Conservation (phyloP, 306 rosid species). For the Quercus glauca region DNA sequence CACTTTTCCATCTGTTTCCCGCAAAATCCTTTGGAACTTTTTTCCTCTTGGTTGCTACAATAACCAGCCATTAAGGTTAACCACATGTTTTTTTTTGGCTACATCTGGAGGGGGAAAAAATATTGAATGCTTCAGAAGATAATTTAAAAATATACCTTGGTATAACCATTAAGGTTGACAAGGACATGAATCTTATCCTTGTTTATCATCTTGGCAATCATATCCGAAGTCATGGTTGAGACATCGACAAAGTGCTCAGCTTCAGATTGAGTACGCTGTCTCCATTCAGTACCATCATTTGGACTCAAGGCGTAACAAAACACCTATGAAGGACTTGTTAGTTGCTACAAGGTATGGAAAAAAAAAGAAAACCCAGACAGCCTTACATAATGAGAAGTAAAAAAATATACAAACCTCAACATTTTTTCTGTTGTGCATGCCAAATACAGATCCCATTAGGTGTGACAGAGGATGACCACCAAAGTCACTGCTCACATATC, state of each 20-base stretch:
- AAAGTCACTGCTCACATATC: slow-evolving; percentile 65
- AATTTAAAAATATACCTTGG: slow-evolving; percentile 56
- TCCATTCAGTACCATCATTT: slow-evolving; percentile 94
- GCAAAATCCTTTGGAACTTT: no score
- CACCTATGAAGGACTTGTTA: slow-evolving; percentile 36
- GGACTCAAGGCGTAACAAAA: slow-evolving; percentile 95
- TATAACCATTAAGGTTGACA: slow-evolving; percentile 94
- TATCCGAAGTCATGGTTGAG: slow-evolving; percentile 84
- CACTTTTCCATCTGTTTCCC: no score
- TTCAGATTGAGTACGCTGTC: slow-evolving; percentile 87
- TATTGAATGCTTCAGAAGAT: not conserved
- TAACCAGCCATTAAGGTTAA: no score
- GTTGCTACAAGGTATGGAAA: no score
- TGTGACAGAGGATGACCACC: slow-evolving; percentile 78
- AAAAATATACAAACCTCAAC: slow-evolving; percentile 60
- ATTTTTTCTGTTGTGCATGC: slow-evolving; percentile 81
- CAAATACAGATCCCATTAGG: slow-evolving; percentile 96
- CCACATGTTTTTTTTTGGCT: no score
- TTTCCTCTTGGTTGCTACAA: no score
- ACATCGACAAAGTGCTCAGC: slow-evolving; percentile 90
- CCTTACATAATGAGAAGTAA: not conserved
- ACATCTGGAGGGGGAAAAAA: not conserved
- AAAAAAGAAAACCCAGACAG: no score
- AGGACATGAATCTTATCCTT: slow-evolving; percentile 83
- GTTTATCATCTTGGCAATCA: slow-evolving; percentile 81